phyloP scores from a whole-genome alignment of 2,329 filamentous ascomycete species.

The Grosmannia serpens region DNA sequence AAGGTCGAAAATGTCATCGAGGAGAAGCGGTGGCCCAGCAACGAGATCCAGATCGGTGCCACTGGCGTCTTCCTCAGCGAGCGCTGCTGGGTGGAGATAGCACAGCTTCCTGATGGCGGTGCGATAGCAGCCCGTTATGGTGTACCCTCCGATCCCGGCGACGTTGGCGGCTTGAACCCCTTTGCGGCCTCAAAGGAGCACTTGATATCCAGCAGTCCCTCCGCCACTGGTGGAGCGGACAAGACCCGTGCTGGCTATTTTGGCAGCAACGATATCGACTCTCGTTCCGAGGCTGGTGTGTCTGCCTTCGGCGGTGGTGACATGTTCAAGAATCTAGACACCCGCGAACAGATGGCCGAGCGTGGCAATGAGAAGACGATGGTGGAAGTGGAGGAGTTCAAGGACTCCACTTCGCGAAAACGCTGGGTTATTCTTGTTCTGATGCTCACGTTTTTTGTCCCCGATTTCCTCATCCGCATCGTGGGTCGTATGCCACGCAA shows the following conservation, averaged over 20 bases:
- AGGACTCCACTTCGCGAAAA: constrained; percentile 68
- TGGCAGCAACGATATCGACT: constrained; percentile 63
- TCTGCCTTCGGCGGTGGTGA: constrained; percentile 89
- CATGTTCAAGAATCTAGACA: constrained; percentile 97
- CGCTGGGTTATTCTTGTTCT: constrained; percentile 84
- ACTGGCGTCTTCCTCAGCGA: constrained; percentile 96
- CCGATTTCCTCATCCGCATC: constrained; percentile 67
- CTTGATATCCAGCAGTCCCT: constrained; percentile 39
- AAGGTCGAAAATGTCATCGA: constrained; percentile 87
- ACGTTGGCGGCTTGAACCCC: constrained; percentile 46
- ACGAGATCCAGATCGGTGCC: constrained; percentile 80
- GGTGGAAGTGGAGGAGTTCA: constrained; percentile 78
- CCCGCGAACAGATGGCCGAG: constrained; percentile 86
- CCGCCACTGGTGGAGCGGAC: constrained; percentile 49
- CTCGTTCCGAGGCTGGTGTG: constrained; percentile 79
- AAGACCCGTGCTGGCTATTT: constrained; percentile 73
- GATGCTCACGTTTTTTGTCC: constrained; percentile 73
- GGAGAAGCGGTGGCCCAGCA: constrained; percentile 81
- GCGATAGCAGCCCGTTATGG: constrained; percentile 43
- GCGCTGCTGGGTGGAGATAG: constrained; percentile 85
- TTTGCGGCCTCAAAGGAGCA: constrained; percentile 55
- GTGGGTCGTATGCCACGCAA: constrained; percentile 82
- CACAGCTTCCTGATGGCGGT: constrained; percentile 56
- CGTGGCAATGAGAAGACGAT: constrained; percentile 86
- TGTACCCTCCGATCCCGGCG: constrained; percentile 47